These are phyloP conservation scores for Fraxinus anomala DNA, from an alignment of 257 asterid species.

Conservation along the genomic window DNA sequence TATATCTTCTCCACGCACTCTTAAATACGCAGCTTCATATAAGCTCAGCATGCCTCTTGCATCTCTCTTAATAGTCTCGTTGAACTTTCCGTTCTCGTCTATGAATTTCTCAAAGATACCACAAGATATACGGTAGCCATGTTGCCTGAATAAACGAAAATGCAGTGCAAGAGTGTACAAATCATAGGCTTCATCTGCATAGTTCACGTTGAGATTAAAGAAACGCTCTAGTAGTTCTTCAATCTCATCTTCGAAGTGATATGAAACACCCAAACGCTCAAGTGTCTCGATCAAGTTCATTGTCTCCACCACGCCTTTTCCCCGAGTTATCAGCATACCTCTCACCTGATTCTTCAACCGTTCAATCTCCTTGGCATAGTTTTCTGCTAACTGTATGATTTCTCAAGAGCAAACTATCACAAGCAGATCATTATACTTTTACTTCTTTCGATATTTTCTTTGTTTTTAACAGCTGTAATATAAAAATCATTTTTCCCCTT, in stretches of 20 bases:
- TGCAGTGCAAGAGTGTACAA: background rate
- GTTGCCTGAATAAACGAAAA: background rate
- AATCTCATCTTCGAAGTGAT: background rate
- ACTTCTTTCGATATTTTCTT: no score
- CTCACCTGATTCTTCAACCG: background rate
- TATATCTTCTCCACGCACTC: background rate
- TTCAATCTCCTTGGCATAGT: background rate
- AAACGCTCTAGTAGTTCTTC: background rate
- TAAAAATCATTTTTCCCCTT: no score
- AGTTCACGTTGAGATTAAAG: background rate
- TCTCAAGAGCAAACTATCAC: background rate
- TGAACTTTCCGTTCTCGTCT: background rate
- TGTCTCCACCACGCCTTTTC: background rate
- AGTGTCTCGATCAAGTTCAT: background rate
- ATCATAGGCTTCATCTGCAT: background rate
- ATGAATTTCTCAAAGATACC: background rate
- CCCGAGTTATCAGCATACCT: background rate
- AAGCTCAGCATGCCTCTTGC: background rate
- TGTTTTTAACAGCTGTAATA: no score
- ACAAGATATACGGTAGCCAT: background rate
- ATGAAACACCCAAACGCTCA: background rate
- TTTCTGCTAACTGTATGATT: background rate
- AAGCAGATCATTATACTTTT: no score
- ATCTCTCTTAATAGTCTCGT: background rate
- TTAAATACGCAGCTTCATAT: background rate